phyloP scores from a whole-genome alignment of 768 basidiomycete genomes.

The Hysterangium stoloniferum region DNA sequence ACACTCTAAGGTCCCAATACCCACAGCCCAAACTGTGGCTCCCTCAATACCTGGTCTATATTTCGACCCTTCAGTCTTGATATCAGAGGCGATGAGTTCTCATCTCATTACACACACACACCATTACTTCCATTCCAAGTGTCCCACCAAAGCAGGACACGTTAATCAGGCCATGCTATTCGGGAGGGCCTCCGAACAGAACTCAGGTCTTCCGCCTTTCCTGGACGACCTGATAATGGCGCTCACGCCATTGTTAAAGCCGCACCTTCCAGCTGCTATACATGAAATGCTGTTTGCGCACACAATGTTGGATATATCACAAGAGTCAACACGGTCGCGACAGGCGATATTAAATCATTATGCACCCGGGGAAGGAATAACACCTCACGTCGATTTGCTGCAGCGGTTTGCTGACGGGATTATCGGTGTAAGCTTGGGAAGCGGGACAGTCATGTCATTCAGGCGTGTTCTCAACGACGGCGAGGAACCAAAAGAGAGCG shows the following conservation, averaged over 20 bases:
- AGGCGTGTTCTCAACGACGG: constrained; percentile 19
- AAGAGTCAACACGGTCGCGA: constrained; percentile 35
- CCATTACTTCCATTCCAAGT: constrained; percentile 46
- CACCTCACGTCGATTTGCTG: constrained; percentile 41
- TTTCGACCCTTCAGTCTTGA: constrained; percentile 42
- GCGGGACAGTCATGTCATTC: constrained; percentile 78
- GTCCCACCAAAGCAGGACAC: constrained; percentile 25
- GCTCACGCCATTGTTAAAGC: constrained; percentile 41
- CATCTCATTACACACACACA: constrained; percentile 36
- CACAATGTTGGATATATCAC: constrained; percentile 16
- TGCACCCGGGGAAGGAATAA: constrained; percentile 45
- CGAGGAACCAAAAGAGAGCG: constrained; percentile 6
- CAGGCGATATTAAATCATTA: constrained; percentile 92
- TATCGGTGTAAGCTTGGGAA: constrained; percentile 75
- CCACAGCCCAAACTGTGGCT: constrained; percentile 27
- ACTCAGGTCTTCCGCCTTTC: constrained; percentile 46
- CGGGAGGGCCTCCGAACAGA: constrained; percentile 33
- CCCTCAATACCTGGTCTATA: constrained; percentile 63
- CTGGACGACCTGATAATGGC: constrained; percentile 45
- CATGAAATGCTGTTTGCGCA: constrained; percentile 56
- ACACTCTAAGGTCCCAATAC: neutral
- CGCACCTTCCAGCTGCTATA: constrained; percentile 40
- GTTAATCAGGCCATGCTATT: constrained; percentile 89
- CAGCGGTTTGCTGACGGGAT: constrained; percentile 85
- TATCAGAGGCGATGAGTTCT: constrained; percentile 47